These are phyloP conservation scores for Russula dissimulans DNA, from an alignment of 768 basidiomycete genomes.

Conservation along the genomic window DNA sequence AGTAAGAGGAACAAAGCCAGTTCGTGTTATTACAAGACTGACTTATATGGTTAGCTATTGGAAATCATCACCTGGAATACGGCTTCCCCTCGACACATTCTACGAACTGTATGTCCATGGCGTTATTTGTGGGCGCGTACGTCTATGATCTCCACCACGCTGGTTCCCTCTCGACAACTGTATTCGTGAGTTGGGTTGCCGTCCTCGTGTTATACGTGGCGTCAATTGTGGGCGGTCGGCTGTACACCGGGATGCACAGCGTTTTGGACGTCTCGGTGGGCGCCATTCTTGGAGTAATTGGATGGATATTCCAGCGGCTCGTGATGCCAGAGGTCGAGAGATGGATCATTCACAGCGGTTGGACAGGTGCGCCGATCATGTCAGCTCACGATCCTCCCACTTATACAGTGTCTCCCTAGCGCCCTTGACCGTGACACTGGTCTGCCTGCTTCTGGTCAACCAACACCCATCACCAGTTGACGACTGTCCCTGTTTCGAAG, in stretches of 20 bases:
- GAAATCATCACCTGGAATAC: conserved; percentile 79
- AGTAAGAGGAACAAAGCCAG: conserved; percentile 39
- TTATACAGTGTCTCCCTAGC: conserved; percentile 27
- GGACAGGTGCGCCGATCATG: conserved; percentile 26
- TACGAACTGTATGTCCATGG: conserved; percentile 84
- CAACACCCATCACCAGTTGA: conserved; percentile 92
- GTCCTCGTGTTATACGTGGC: conserved; percentile 50
- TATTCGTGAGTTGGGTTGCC: conserved; percentile 33
- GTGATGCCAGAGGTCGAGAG: conserved; percentile 33
- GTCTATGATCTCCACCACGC: conserved; percentile 41
- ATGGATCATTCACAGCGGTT: conserved; percentile 32
- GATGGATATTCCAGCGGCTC: conserved; percentile 44
- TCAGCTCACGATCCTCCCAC: background rate
- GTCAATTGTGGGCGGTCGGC: conserved; percentile 68
- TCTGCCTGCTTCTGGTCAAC: conserved; percentile 71
- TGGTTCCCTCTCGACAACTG: conserved; percentile 35
- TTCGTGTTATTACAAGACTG: background rate
- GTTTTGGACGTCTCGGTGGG: conserved; percentile 68
- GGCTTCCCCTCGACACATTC: conserved; percentile 96
- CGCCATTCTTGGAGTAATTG: conserved; percentile 48
- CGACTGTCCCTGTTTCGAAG: conserved; percentile 97
- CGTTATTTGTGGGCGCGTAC: conserved; percentile 63
- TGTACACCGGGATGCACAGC: conserved; percentile 87
- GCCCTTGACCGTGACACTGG: conserved; percentile 48
- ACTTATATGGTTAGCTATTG: conserved; percentile 43